A percentile compares a stretch with the other conserved stretches of the same genome.
phyloP scores from a whole-genome alignment of 139 green algal species.

The Chlorella sp. region DNA sequence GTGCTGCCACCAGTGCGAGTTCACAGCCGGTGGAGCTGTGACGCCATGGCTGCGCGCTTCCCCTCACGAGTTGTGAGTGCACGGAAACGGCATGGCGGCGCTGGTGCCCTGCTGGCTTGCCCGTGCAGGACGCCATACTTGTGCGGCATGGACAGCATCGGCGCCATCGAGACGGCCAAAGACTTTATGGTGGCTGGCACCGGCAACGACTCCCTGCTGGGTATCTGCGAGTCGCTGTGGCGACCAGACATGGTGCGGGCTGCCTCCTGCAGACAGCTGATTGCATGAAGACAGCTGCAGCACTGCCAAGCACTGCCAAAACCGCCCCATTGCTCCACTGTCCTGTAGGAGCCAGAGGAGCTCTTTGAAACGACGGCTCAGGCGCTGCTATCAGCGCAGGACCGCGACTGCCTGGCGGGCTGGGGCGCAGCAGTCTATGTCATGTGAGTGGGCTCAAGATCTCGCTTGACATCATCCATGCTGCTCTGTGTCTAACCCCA shows the following conservation, averaged over 20 bases:
- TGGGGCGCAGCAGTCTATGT: constrained; percentile 96
- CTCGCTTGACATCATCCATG: background rate
- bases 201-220: constrained; percentile 89
- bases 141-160: constrained; percentile 95
- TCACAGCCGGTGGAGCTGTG: too few relatives aligned
- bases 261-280: too few relatives aligned
- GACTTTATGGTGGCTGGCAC: constrained; percentile 97
- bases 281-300: too few relatives aligned
- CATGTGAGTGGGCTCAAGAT: constrained; percentile 53
- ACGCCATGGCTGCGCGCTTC: too few relatives aligned
- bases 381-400: constrained; percentile 88
- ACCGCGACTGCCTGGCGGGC: constrained; percentile 93
- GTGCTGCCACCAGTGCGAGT: too few relatives aligned
- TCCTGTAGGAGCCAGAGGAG: constrained; percentile 82
- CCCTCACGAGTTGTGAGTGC: too few relatives aligned
- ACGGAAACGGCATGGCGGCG: too few relatives aligned
- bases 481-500: background rate
- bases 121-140: constrained; percentile 93
- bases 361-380: constrained; percentile 96
- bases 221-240: constrained; percentile 97
- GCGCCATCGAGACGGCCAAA: constrained; percentile 90
- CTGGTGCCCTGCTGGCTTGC: too few relatives aligned
- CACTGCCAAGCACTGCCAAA: too few relatives aligned
- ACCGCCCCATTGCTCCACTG: too few relatives aligned
- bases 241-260: constrained; percentile 76